Evolutionary conservation across 2,329 filamentous ascomycete species (phyloP).

Genomic region (Colletotrichum sp.): DNA sequence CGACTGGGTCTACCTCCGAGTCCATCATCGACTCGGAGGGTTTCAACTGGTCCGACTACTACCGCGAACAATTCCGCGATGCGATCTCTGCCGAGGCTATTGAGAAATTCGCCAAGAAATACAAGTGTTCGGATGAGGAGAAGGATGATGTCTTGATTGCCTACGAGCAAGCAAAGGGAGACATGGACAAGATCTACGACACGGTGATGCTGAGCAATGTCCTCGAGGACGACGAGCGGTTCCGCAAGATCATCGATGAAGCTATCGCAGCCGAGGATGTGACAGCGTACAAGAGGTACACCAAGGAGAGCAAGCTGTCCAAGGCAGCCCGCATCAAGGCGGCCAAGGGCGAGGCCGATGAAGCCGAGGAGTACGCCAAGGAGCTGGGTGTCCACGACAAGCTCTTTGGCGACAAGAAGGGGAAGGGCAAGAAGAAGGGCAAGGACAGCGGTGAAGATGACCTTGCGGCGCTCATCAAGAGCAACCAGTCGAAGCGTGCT

Average conservation of each 20-base stretch:
- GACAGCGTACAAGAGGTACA: conserved; percentile 70
- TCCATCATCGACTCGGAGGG: conserved; percentile 77
- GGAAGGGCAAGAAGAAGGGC: conserved; percentile 38
- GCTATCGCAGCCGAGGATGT: conserved; percentile 78
- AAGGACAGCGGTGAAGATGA: conserved; percentile 52
- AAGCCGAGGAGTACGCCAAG: conserved; percentile 78
- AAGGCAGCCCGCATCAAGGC: conserved; percentile 62
- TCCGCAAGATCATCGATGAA: conserved; percentile 78
- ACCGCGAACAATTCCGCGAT: conserved; percentile 81
- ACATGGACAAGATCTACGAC: conserved; percentile 80
- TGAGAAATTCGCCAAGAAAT: conserved; percentile 74
- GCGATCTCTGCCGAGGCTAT: conserved; percentile 78
- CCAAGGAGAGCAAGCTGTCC: conserved; percentile 72
- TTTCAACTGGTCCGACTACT: conserved; percentile 93
- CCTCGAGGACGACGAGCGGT: conserved; percentile 83
- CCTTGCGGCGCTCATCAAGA: conserved; percentile 77
- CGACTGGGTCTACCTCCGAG: conserved; percentile 87
- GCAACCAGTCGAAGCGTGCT: conserved; percentile 68
- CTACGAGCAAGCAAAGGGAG: conserved; percentile 75
- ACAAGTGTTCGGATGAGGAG: conserved; percentile 89
- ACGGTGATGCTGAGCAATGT: conserved; percentile 87
- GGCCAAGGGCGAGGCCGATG: conserved; percentile 70
- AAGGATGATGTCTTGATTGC: conserved; percentile 75
- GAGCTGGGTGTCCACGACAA: conserved; percentile 77
- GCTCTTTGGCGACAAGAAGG: conserved; percentile 58